These are phyloP conservation scores for Graphilbum fragrans DNA, from an alignment of 2,329 filamentous ascomycete species.

Conservation along the genomic window DNA sequence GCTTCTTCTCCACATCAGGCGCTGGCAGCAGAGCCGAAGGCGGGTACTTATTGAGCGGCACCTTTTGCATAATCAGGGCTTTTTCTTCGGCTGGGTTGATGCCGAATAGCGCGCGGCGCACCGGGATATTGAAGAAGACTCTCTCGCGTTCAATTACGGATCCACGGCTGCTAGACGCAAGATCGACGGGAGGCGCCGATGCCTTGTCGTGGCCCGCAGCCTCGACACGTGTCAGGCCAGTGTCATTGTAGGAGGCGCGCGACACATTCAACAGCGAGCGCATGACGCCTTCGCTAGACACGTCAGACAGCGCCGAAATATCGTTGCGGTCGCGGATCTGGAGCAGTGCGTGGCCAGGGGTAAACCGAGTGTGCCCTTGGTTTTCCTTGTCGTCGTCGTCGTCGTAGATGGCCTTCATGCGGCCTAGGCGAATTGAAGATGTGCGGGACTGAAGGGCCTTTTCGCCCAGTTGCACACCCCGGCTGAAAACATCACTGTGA, in stretches of 20 bases:
- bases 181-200: slow-evolving; percentile 73
- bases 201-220: slow-evolving; percentile 68
- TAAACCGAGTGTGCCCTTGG: slow-evolving; percentile 33
- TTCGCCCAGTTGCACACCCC: slow-evolving; percentile 38
- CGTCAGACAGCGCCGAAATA: slow-evolving; percentile 52
- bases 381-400: slow-evolving; percentile 36
- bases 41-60: slow-evolving; percentile 55
- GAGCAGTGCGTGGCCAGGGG: slow-evolving; percentile 67
- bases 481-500: slow-evolving; percentile 59
- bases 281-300: slow-evolving; percentile 62
- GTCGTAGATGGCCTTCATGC: slow-evolving; percentile 59
- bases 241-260: slow-evolving; percentile 47
- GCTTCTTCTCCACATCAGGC: slow-evolving; percentile 68
- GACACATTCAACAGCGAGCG: slow-evolving; percentile 70
- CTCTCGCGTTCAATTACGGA: slow-evolving; percentile 55
- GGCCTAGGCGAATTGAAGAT: slow-evolving; percentile 36
- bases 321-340: slow-evolving; percentile 63
- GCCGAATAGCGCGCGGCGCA: slow-evolving; percentile 67
- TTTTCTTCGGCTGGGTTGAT: slow-evolving; percentile 53
- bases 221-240: slow-evolving; percentile 68
- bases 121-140: slow-evolving; percentile 63
- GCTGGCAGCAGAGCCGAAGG: slow-evolving; percentile 55
- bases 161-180: slow-evolving; percentile 60
- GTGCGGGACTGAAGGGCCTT: slow-evolving; percentile 27
- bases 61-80: slow-evolving; percentile 59